These are phyloP conservation scores for Neurospora sp. DNA, from an alignment of 2,329 filamentous ascomycete genomes.

Conservation along the genomic window DNA sequence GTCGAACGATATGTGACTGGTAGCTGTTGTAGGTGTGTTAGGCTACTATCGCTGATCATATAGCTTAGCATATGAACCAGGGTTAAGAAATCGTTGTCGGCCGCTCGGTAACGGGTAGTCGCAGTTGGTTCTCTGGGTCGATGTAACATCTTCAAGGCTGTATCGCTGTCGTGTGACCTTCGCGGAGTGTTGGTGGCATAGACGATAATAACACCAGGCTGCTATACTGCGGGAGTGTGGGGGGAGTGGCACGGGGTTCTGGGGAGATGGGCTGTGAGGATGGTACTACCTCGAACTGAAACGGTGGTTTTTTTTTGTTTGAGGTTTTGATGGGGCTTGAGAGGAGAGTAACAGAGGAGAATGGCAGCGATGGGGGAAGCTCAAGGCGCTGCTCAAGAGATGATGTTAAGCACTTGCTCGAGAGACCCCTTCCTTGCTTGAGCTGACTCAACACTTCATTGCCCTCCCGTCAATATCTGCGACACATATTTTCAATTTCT, in stretches of 20 bases:
- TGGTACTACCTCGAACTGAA: not conserved
- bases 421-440: no score
- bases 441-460: no score
- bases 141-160: not conserved
- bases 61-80: not conserved
- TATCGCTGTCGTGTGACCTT: not conserved
- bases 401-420: no score
- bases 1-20: no score
- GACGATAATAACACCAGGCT: not conserved
- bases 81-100: not conserved
- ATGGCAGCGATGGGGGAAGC: no score
- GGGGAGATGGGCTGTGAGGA: not conserved
- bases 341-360: not conserved
- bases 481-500: no score
- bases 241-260: not conserved
- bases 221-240: not conserved
- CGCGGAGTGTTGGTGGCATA: not conserved
- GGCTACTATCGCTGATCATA: not conserved
- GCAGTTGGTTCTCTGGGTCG: not conserved
- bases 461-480: no score
- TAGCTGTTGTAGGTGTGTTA: no score
- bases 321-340: not conserved
- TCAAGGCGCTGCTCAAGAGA: no score
- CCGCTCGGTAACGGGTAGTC: not conserved
- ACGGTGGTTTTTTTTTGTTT: not conserved